These are phyloP conservation scores for Hydnomerulius pinastri DNA, from an alignment of 768 basidiomycete genomes.

Conservation along the genomic window DNA sequence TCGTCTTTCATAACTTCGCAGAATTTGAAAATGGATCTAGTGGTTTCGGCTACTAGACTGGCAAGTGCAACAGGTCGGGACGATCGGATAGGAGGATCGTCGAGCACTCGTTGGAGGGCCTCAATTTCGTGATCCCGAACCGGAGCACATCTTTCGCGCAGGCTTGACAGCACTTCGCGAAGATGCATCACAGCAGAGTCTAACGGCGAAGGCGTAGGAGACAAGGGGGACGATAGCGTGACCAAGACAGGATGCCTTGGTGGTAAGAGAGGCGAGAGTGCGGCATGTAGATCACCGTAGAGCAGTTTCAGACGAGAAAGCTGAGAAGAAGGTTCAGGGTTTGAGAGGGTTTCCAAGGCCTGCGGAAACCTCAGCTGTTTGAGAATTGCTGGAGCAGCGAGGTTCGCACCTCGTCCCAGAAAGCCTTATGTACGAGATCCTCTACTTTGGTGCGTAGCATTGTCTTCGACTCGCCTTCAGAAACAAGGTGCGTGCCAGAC, in stretches of 20 bases:
- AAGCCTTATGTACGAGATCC: constrained; percentile 57
- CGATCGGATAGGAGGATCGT: constrained; percentile 29
- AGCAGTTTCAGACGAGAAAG: constrained; percentile 58
- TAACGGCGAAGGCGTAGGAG: constrained; percentile 70
- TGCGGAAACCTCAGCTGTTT: constrained; percentile 33
- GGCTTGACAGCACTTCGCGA: constrained; percentile 49
- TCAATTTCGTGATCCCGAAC: constrained; percentile 59
- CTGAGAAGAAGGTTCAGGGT: constrained; percentile 58
- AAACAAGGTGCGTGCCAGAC: constrained; percentile 27
- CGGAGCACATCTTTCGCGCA: constrained; percentile 69
- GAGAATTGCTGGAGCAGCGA: constrained; percentile 5
- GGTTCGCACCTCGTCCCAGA: constrained; percentile 70
- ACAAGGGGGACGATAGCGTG: constrained; percentile 56
- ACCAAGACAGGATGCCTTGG: constrained; percentile 49
- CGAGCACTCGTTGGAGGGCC: constrained; percentile 37
- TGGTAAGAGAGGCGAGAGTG: constrained; percentile 61
- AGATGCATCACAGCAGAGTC: constrained; percentile 56
- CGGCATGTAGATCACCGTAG: constrained; percentile 53
- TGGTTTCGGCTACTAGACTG: constrained; percentile 45
- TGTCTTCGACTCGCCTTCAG: constrained; percentile 20
- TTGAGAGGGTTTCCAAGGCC: constrained; percentile 59
- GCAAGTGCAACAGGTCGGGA: constrained; percentile 41
- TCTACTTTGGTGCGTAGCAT: constrained; percentile 50
- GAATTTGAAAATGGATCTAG: constrained; percentile 51
- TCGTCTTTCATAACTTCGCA: constrained; percentile 70